A percentile compares a stretch with the other conserved stretches of the same genome.
These are phyloP conservation scores for Tricholoma furcatifolium DNA, from an alignment of 768 basidiomycete genomes.

Conservation along the genomic window DNA sequence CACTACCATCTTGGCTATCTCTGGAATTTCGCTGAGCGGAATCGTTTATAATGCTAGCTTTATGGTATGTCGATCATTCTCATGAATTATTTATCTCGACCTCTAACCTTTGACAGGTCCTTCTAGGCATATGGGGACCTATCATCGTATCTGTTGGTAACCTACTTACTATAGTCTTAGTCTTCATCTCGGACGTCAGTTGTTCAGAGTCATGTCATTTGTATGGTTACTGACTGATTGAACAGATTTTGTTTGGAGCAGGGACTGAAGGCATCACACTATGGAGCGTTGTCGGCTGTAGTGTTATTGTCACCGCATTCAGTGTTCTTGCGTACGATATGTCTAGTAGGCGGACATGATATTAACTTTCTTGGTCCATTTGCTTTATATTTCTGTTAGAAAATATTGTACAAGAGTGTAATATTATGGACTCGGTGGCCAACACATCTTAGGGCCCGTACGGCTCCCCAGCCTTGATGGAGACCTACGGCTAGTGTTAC, in stretches of 20 bases:
- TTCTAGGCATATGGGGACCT: constrained; percentile 86
- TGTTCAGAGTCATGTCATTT: neutral
- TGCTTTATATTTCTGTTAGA: too few species aligned
- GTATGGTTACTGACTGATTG: neutral
- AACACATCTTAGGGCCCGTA: too few species aligned
- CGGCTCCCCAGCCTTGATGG: too few species aligned
- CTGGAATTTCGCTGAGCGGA: constrained; percentile 68
- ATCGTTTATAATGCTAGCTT: constrained; percentile 82
- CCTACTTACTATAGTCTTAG: constrained; percentile 92
- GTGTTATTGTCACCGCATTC: constrained; percentile 81
- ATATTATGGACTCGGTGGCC: too few species aligned
- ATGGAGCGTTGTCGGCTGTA: constrained; percentile 76
- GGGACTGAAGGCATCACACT: constrained; percentile 59
- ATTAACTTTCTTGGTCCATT: neutral
- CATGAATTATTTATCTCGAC: neutral
- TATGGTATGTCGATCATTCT: constrained; percentile 54
- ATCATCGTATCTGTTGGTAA: constrained; percentile 86
- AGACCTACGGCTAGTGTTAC: too few species aligned
- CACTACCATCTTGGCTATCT: constrained; percentile 49
- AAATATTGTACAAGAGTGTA: too few species aligned
- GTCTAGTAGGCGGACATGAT: constrained; percentile 34
- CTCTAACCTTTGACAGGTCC: constrained; percentile 44
- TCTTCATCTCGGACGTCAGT: constrained; percentile 73
- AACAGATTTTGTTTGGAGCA: constrained; percentile 56
- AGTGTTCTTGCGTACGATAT: constrained; percentile 76